Base-by-base conservation (phyloP, 1,284 basidiomycete genomes). In the Hymenochaete sp. region DNA sequence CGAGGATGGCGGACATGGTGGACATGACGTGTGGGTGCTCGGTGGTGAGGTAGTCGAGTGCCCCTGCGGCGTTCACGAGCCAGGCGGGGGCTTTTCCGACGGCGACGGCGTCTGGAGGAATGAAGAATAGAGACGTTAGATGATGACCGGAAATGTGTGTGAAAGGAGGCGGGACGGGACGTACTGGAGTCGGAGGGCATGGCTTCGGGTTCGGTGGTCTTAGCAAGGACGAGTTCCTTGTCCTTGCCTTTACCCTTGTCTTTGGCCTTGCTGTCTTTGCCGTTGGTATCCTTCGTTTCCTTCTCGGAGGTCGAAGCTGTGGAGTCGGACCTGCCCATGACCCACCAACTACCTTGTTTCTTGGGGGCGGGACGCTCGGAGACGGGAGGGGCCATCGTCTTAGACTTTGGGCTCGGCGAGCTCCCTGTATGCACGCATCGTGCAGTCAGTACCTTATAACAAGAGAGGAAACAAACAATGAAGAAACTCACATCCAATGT, bases 11-110 rank as follows among this genome's bases (percentile, higher is more conserved):
- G 48, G 79, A 79, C 43, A 86, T 59, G 29, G 82, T 73, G 49
- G 72, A 77, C 80, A 86, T 84, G 22, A 73, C 72, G 57, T 79
- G 79, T 2, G 82, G 83, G 55, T 86, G 81, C 54, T 86, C 82
- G 48, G 67, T 71, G 6, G 75, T 75, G 44, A 86, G 71, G 62
- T 73, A 82, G 46, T 84, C 82, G 52, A 86, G 70, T 10, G 82
- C 83, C 39, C 68, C 73, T 54, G 77, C 79, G 3, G 82, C 83
- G 54, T 84, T 83, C 44, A 86, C 57, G 21, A 86, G 69, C 82
- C 82, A 86, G 0, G 73, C 63, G 0, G 82, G 82, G 4, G 77
- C 82, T 49, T 81, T 72, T 4, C 73, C 65, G 0, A 73, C 72
- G 0, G 74, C 75, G 18, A 72, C 21, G 16, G 41, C 67, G 22